Evolutionary conservation across 441 rosid species (phyloP).

Genomic region (Hura crepitans): DNA sequence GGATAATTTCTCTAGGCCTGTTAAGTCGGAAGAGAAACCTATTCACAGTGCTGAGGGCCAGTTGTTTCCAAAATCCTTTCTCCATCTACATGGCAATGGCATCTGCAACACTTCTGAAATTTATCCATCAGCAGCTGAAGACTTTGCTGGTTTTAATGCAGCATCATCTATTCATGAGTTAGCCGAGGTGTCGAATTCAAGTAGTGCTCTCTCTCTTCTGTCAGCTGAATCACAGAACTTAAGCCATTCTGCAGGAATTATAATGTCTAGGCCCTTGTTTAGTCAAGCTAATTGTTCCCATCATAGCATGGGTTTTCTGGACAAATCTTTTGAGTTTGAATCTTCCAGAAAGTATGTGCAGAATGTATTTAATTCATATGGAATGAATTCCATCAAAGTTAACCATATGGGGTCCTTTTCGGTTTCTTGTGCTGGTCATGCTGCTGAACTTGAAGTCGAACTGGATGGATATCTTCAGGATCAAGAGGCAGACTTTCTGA

Average conservation of each 20-base stretch:
- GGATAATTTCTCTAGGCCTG: conserved; percentile 21
- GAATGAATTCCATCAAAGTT: conserved; percentile 23
- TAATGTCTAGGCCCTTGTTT: conserved; percentile 32
- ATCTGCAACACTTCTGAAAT: conserved; percentile 29
- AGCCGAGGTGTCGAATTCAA: conserved; percentile 35
- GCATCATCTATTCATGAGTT: conserved; percentile 43
- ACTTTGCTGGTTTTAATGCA: conserved; percentile 27
- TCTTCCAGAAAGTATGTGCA: conserved; percentile 21
- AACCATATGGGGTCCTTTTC: conserved; percentile 19
- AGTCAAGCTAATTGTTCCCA: conserved; percentile 28
- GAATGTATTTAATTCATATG: conserved; percentile 27
- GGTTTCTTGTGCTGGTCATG: conserved; percentile 24
- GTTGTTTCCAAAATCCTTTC: conserved; percentile 27
- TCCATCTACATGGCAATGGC: conserved; percentile 28
- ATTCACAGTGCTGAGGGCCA: conserved; percentile 17
- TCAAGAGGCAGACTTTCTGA: conserved; percentile 23
- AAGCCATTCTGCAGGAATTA: conserved; percentile 34
- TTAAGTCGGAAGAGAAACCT: conserved; percentile 31
- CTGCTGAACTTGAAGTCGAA: conserved; percentile 24
- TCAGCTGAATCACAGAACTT: conserved; percentile 57
- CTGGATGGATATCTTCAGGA: conserved; percentile 27
- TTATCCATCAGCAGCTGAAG: conserved; percentile 31
- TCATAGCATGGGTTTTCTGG: conserved; percentile 15
- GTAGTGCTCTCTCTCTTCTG: conserved; percentile 97
- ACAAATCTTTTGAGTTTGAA: conserved; percentile 23